Conservation (phyloP, 305 asterid species). For the Rubia tinctorum region DNA sequence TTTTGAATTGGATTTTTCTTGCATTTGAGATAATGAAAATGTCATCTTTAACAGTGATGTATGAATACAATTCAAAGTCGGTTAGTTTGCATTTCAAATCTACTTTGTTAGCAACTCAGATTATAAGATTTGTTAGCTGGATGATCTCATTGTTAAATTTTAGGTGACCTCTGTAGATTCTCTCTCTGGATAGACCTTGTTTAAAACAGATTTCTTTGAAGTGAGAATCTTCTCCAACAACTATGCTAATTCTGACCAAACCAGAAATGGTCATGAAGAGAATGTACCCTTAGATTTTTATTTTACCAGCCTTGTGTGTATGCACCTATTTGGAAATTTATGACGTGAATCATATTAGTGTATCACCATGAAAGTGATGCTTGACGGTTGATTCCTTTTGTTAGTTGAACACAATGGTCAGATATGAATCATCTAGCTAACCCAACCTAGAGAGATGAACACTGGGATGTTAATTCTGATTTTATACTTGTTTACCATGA, state of each 20-base stretch:
- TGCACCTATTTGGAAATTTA: neutral
- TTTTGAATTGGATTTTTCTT: no score
- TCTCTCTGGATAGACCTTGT: constrained; percentile 15
- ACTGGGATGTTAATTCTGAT: neutral
- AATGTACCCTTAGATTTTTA: constrained; percentile 12
- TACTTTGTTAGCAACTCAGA: constrained; percentile 6
- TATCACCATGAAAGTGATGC: neutral
- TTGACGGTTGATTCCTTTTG: neutral
- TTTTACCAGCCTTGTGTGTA: neutral
- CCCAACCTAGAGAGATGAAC: neutral
- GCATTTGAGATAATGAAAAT: no score
- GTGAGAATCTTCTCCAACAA: constrained; percentile 95
- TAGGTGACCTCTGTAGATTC: neutral
- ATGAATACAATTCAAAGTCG: no score
- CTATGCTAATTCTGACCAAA: constrained; percentile 87
- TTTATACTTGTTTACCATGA: neutral
- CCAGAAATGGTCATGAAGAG: constrained; percentile 93
- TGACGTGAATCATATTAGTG: neutral
- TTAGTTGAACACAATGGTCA: no score
- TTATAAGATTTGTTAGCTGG: constrained; percentile 5
- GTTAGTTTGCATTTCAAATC: no score
- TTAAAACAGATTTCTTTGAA: constrained; percentile 81
- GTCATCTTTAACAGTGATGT: no score
- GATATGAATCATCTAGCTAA: neutral
- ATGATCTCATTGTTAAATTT: neutral